Conservation (phyloP, 495 filamentous ascomycete species). For the Penicillium canariense region DNA sequence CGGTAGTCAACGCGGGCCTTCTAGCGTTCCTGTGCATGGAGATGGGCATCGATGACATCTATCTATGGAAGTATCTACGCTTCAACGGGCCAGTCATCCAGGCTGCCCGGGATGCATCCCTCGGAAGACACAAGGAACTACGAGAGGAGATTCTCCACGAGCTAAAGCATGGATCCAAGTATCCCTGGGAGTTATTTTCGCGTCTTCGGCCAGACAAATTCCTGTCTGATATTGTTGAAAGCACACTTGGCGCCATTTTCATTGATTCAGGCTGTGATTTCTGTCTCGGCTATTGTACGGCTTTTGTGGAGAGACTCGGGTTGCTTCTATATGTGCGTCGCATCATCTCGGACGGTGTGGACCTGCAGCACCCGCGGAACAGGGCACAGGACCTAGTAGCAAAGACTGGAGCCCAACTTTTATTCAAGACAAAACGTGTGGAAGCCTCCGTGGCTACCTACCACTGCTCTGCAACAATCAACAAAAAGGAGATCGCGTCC, state of each 20-base stretch:
- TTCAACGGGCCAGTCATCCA: conserved; percentile 48
- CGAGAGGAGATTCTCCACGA: conserved; percentile 49
- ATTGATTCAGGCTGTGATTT: conserved; percentile 63
- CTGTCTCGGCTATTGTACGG: conserved; percentile 51
- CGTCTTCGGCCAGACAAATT: conserved; percentile 71
- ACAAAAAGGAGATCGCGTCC: conserved; percentile 3
- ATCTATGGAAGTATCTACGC: conserved; percentile 71
- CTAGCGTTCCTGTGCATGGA: conserved; percentile 80
- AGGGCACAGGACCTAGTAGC: conserved; percentile 56
- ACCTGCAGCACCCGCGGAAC: conserved; percentile 74
- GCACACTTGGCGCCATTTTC: conserved; percentile 78
- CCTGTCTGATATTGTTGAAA: conserved; percentile 84
- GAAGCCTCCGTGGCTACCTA: conserved; percentile 10
- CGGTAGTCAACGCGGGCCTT: conserved; percentile 79
- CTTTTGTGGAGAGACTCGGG: conserved; percentile 61
- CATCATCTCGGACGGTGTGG: conserved; percentile 56
- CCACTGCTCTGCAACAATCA: conserved; percentile 1
- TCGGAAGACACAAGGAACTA: conserved; percentile 46
- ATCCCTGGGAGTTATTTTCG: conserved; percentile 74
- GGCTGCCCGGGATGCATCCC: conserved; percentile 42
- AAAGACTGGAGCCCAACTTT: conserved; percentile 21
- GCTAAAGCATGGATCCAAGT: conserved; percentile 46
- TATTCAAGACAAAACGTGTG: conserved; percentile 14
- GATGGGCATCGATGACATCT: conserved; percentile 15
- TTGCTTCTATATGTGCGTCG: conserved; percentile 61